Evolutionary conservation across 1,284 basidiomycete species (phyloP), one percentile per base, ranked within the genome.

Genomic region (Ceratobasidium sp.): DNA sequence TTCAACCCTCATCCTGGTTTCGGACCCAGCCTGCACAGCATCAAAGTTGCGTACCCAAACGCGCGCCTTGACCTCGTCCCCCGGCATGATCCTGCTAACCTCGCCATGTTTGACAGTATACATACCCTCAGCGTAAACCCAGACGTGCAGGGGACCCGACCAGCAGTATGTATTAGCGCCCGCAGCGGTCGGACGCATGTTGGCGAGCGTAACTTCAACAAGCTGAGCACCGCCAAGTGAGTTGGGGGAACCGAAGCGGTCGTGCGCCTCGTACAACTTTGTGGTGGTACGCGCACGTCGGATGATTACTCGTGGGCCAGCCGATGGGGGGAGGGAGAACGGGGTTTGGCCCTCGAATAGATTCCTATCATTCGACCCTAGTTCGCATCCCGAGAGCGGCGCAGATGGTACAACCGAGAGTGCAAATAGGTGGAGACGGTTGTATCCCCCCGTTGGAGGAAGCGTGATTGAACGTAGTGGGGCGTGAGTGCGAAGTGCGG

Each of bases 161-260:
- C 79, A 80, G 33, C 62, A 77, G 2, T 50, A 48, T 27, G 54
- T 33, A 87, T 77, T 10, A 85, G 85, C 0, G 83, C 81, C 66
- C 0, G 80, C 81, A 46, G 82, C 81, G 12, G 79, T 82, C 8
- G 88, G 86, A 10, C 87, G 82, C 20, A 88, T 81, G 79, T 90
- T 89, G 20, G 86, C 86, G 20, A 89, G 78, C 0, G 87, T 87
- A 50, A 89, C 84, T 54, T 87, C 85, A 0, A 89, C 86, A 0
- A 83, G 85, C 78, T 89, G 88, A 46, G 70, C 70, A 10, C 70
- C 70, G 10, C 41, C 70, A 16, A 73, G 70, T 3, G 38, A n/a
- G 14, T 62, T 33, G 10, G 70, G 41, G 87, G 81, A 6, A 82
- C 80, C 55, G 12, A 52, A 38, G 86, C 86, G 38, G 77, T 66